Percentiles rank a stretch among this genome's conserved stretches.
Evolutionary conservation across 1,139 yeast genomes (phyloP).

Genomic region (Taphrina betulina): DNA sequence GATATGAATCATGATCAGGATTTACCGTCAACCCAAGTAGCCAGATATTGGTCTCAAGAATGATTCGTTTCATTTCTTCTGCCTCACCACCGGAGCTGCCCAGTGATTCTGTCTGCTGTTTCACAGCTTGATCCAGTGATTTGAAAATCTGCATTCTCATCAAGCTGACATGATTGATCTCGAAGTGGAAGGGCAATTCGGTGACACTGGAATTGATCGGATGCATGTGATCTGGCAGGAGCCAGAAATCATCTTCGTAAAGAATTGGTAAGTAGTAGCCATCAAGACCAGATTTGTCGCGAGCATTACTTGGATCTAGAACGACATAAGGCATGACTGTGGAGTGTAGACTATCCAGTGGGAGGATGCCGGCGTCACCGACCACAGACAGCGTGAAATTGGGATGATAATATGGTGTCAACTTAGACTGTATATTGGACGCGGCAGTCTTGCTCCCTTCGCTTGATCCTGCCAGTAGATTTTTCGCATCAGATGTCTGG

Average conservation of each 20-base stretch:
- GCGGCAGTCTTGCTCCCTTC: conserved; percentile 29
- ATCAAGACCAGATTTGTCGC: conserved; percentile 42
- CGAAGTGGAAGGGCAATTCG: conserved; percentile 42
- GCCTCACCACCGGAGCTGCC: conserved; percentile 43
- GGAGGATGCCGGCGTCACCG: conserved; percentile 32
- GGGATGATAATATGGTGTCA: conserved; percentile 47
- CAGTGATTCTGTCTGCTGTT: conserved; percentile 41
- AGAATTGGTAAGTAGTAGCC: conserved; percentile 43
- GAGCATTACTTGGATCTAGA: conserved; percentile 41
- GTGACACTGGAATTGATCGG: conserved; percentile 43
- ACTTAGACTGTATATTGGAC: conserved; percentile 1
- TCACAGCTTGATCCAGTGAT: conserved; percentile 43
- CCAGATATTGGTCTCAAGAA: conserved; percentile 47
- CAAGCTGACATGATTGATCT: conserved; percentile 41
- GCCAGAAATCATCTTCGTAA: conserved; percentile 48
- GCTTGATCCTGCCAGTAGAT: conserved; percentile 36
- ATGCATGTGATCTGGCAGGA: conserved; percentile 44
- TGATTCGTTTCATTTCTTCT: conserved; percentile 46
- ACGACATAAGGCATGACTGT: conserved; percentile 39
- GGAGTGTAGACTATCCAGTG: conserved; percentile 39
- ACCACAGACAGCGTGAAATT: conserved; percentile 43
- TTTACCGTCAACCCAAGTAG: conserved; percentile 43
- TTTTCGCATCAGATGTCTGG: conserved; percentile 44
- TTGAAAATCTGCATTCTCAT: conserved; percentile 45
- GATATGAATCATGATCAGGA: not conserved